These are phyloP conservation scores for Ogataea siamensis DNA, from an alignment of 805 yeast genomes.

Conservation along the genomic window DNA sequence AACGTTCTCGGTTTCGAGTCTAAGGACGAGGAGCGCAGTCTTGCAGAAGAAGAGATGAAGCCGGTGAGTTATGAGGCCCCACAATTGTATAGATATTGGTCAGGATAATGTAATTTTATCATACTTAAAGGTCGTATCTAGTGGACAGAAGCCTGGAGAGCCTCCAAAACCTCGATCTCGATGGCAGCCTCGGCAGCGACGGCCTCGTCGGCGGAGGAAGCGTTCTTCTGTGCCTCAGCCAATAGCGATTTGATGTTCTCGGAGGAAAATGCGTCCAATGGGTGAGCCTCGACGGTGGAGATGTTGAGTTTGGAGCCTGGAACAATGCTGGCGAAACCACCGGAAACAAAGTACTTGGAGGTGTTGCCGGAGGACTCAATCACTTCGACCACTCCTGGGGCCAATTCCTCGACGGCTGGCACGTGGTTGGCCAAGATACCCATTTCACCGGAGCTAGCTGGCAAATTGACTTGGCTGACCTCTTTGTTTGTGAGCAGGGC, in stretches of 20 bases:
- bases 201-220: conserved; percentile 77
- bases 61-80: conserved; percentile 64
- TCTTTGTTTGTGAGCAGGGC: conserved; percentile 33
- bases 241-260: conserved; percentile 76
- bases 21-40: conserved; percentile 22
- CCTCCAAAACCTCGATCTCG: conserved; percentile 95
- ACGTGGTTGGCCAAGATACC: conserved; percentile 98
- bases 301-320: conserved; percentile 90
- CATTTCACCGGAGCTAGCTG: conserved; percentile 92
- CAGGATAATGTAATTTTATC: conserved; percentile 37
- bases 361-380: conserved; percentile 72
- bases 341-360: conserved; percentile 84
- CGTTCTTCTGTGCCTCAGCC: conserved; percentile 93
- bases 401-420: conserved; percentile 93
- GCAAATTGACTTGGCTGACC: conserved; percentile 82
- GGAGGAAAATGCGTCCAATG: conserved; percentile 80
- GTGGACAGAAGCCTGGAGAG: conserved; percentile 68
- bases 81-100: conserved; percentile 64
- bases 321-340: conserved; percentile 95
- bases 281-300: conserved; percentile 93
- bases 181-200: conserved; percentile 93
- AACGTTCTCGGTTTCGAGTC: conserved; percentile 31
- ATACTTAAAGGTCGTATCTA: conserved; percentile 12
- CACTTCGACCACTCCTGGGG: conserved; percentile 93
- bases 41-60: conserved; percentile 39